Base-by-base conservation (phyloP, 768 basidiomycete species). In the Tylopilus sp. region DNA sequence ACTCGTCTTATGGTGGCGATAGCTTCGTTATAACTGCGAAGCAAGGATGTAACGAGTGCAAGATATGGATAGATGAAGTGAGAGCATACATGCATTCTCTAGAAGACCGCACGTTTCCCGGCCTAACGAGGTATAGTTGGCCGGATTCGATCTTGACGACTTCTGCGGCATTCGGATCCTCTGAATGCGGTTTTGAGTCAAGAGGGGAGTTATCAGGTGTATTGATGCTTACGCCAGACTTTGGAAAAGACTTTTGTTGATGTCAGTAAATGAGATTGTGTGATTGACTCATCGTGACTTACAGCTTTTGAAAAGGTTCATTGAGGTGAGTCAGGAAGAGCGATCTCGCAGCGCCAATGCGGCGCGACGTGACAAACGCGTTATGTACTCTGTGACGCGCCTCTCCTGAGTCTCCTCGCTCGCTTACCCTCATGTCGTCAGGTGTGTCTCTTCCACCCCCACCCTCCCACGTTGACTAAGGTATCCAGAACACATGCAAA, bases 121-220 rank as follows among this genome's bases (percentile, higher is more conserved):
- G 90, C 35, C 95, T 82, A 47, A 95, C 85, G 49, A 98, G 84
- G 71, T 86, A 94, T 22, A 99, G 81, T 68, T 92, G 88, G 2
- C 95, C 95, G 30, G 86, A 83, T 20, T 90, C 86, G 52, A 98
- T 91, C 73, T 95, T 95, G 44, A 94, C 91, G 36, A 98, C 88
- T 71, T 98, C 95, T 28, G 92, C 83, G 47, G 92, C 91, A 70
- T 95, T 91, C 38, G 94, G 88, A 69, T 95, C 93, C 66, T 94
- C 93, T 95, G 56, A 59, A 55, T 56, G 56, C 45, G 55, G 52
- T 56, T 33, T 57, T 74, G 59, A 72, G 66, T 46, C 38, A 18
- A 47, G 49, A 11, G 41, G 35, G 42, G 22, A 56, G 39, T 17
- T 53, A 53, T 67, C 56, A 47, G 41, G 40, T 49, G 54, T 53